Evolutionary conservation across 805 yeast species (phyloP).

Genomic region (Danielia oregonensis): DNA sequence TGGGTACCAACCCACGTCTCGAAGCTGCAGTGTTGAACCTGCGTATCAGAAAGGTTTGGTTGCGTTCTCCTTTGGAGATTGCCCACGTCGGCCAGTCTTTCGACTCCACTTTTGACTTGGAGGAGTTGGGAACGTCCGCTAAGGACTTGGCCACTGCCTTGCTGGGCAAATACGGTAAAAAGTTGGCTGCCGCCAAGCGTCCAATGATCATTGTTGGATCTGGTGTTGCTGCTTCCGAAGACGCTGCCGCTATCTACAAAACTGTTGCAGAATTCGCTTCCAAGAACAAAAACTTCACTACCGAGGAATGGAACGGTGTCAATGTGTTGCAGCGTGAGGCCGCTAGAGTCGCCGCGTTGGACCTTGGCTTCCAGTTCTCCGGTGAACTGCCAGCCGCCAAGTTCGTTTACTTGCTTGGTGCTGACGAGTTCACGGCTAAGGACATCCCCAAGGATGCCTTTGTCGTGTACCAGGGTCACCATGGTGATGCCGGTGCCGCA

Average conservation of each 20-base stretch:
- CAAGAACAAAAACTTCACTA: slow-evolving; percentile 54
- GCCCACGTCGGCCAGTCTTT: slow-evolving; percentile 73
- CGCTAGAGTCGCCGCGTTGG: slow-evolving; percentile 83
- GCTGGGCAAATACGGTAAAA: slow-evolving; percentile 64
- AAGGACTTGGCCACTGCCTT: slow-evolving; percentile 58
- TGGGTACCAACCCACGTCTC: slow-evolving; percentile 85
- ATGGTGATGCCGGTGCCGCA: slow-evolving; percentile 86
- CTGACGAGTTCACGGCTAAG: slow-evolving; percentile 69
- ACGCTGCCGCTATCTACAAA: slow-evolving; percentile 58
- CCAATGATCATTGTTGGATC: slow-evolving; percentile 83
- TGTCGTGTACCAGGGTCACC: slow-evolving; percentile 88
- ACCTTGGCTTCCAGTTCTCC: slow-evolving; percentile 66
- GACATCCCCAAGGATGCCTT: slow-evolving; percentile 82
- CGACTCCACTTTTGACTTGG: slow-evolving; percentile 68
- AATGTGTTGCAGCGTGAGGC: slow-evolving; percentile 82
- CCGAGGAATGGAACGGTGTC: slow-evolving; percentile 77
- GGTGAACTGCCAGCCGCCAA: slow-evolving; percentile 55
- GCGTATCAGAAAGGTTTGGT: slow-evolving; percentile 79
- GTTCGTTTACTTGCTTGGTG: slow-evolving; percentile 75
- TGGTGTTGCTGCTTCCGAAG: slow-evolving; percentile 66
- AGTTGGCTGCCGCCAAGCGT: slow-evolving; percentile 58
- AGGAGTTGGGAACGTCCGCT: slow-evolving; percentile 60
- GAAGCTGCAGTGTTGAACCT: slow-evolving; percentile 88
- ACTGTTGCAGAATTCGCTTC: slow-evolving; percentile 58
- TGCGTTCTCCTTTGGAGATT: slow-evolving; percentile 62